These are phyloP conservation scores for Tetrahymena elliotti DNA, from an alignment of 73 alveolate species.

Conservation along the genomic window DNA sequence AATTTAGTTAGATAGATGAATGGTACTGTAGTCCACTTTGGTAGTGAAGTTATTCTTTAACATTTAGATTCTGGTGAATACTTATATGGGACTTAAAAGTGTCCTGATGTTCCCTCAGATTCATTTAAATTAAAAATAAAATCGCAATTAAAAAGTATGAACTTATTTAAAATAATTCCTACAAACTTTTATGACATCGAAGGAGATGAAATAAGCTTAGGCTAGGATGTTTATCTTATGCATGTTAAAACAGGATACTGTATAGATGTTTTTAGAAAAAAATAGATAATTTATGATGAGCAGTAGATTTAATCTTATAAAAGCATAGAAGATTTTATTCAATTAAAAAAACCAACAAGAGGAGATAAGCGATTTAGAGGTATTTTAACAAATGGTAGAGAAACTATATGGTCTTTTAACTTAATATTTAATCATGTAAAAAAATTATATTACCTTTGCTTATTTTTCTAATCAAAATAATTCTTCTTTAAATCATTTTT, in stretches of 20 bases:
- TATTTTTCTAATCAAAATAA: too few relatives aligned
- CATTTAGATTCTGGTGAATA: not conserved
- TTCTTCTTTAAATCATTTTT: too few relatives aligned
- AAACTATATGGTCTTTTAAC: not conserved
- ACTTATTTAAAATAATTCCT: not conserved
- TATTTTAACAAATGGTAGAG: not conserved
- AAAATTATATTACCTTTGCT: too few relatives aligned
- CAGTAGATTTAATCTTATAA: not conserved
- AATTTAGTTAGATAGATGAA: not conserved
- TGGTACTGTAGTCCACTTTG: not conserved
- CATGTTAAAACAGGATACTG: not conserved
- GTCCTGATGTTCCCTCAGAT: not conserved
- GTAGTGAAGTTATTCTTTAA: not conserved
- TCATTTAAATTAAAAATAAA: not conserved
- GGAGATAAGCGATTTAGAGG: not conserved
- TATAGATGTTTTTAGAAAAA: not conserved
- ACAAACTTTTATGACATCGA: not conserved
- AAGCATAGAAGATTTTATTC: not conserved
- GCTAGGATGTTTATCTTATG: not conserved
- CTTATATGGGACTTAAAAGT: not conserved
- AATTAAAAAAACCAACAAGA: not conserved
- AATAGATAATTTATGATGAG: not conserved
- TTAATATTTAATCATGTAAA: not conserved
- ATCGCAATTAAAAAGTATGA: not conserved
- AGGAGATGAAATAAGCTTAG: not conserved